Base-by-base conservation (phyloP, 164 flowering plant genomes). In the Vitis cinerea region DNA sequence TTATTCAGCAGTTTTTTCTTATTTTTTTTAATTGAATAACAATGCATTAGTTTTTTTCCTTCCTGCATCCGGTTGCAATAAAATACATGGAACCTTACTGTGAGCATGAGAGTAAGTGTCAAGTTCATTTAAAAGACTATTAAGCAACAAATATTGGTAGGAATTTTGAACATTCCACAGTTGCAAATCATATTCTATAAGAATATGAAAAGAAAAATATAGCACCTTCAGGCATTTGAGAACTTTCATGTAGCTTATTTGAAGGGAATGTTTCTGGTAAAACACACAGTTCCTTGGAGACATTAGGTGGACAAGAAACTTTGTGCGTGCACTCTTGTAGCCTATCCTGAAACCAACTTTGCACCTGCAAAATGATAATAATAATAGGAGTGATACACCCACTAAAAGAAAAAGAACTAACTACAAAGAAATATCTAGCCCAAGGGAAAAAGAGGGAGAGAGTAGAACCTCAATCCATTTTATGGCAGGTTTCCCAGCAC, bases 401-500 rank as follows among this genome's bases (percentile, higher is more conserved):
- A 64, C 14, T 27, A 54, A 2, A 53, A 37, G 14, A n/a, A 8
- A 3, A 8, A 48, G 9, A 52, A 19, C 17, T 23, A 62, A 1
- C 16, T 10, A 51, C 49, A 55, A 58, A 63, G 10, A 62, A 10
- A 55, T 9, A 48, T 4, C 16, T 23, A 54, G 50, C 12, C 13
- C 51, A 10, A 44, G 64, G 19, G 50, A 16, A 9, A 62, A 69
- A 49, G 27, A 63, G 2, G 1, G 11, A 69, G 13, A 12, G 16
- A 53, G 48, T 16, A 51, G 31, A 19, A 90, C 96, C 87, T 87
- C 87, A 37, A 75, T 75, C 89, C 90, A 83, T 68, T 81, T 85
- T 19, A 90, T 75, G 57, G 66, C 71, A 74, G 90, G 86, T 76
- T 87, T 90, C 66, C 96, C 93, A 69, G 88, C 80, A 64, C 93